Evolutionary conservation across 306 rosid species (phyloP).

Genomic region (Begonia loranthoides): DNA sequence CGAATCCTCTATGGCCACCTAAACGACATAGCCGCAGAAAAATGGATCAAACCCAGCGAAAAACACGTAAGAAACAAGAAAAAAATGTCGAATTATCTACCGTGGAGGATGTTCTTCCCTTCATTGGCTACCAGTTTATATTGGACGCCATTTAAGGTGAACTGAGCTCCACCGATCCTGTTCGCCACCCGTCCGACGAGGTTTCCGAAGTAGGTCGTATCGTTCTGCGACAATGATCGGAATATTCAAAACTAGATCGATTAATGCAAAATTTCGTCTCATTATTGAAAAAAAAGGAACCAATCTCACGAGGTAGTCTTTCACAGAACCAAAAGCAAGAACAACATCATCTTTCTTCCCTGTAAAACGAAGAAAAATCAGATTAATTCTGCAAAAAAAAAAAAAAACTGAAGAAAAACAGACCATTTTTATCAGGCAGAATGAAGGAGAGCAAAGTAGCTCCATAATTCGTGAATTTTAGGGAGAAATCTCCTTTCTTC

Average conservation of each 20-base stretch:
- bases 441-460: constrained; percentile 21
- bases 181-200: constrained; percentile 33
- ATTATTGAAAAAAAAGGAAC: not conserved
- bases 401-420: not conserved
- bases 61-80: too few relatives aligned
- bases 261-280: not conserved
- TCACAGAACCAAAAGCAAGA: constrained; percentile 15
- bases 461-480: constrained; percentile 25
- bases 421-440: constrained; percentile 26
- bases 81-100: constrained; percentile 7
- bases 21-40: constrained; percentile 1
- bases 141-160: constrained; percentile 13
- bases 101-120: constrained; percentile 28
- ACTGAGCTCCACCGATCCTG: constrained; percentile 23
- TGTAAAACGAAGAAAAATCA: not conserved
- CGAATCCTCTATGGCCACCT: constrained; percentile 52
- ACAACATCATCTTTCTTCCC: constrained; percentile 26
- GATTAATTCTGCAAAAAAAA: not conserved
- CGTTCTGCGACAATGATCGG: constrained; percentile 8
- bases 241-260: not conserved
- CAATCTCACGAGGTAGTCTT: constrained; percentile 14
- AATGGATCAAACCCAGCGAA: too few relatives aligned
- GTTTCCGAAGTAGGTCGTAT: constrained; percentile 25
- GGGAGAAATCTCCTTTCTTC: constrained; percentile 17
- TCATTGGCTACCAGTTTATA: constrained; percentile 22